Base-by-base conservation (phyloP, 257 asterid species). In the Plantago ovata region DNA sequence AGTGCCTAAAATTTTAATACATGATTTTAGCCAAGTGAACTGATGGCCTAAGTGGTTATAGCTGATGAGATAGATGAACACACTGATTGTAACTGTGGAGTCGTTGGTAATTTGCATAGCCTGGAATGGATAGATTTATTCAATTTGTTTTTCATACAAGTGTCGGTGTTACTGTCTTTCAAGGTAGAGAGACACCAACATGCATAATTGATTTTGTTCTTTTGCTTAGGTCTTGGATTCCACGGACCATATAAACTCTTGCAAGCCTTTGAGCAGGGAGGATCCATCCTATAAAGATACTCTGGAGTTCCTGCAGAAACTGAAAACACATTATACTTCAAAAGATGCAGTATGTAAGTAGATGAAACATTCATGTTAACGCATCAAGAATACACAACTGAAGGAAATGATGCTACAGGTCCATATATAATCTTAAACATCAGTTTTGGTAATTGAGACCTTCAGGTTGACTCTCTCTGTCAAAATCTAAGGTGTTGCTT, bases 221-320 rank as follows among this genome's bases (percentile, higher is more conserved):
- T 64, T 36, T 39, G 15, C 64, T 67, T 91, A 92, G 98, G 97
- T 85, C 6, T 75, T 88, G 83, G 98, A 92, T 73, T 85, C 98
- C 32, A 88, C 96, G 1, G 98, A 88, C 79, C 98, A 92, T 79
- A 75, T 92, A 52, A 92, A 92, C 73, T 88, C 96, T 58, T 92
- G 98, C 82, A 92, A 92, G 82, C 98, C 98, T 40, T 55, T 92
- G 58, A 80, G 81, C 80, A 88, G 91, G 28, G 43, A 69, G 0
- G 98, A 92, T 63, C 96, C 97, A 64, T 89, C 98, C 22, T 92
- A 92, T 67, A 80, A 72, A 74, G 94, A 92, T 62, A 88, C 96
- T 18, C 53, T 88, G 65, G 87, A 88, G 60, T 86, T 92, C 63
- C 61, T 92, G 72, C 83, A 76, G 38, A 92, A 82, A 79, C 72